Percentiles rank a stretch among this genome's conserved stretches.
Evolutionary conservation across 495 filamentous ascomycete genomes (phyloP).

Genomic region (Pyrenula aspistea): DNA sequence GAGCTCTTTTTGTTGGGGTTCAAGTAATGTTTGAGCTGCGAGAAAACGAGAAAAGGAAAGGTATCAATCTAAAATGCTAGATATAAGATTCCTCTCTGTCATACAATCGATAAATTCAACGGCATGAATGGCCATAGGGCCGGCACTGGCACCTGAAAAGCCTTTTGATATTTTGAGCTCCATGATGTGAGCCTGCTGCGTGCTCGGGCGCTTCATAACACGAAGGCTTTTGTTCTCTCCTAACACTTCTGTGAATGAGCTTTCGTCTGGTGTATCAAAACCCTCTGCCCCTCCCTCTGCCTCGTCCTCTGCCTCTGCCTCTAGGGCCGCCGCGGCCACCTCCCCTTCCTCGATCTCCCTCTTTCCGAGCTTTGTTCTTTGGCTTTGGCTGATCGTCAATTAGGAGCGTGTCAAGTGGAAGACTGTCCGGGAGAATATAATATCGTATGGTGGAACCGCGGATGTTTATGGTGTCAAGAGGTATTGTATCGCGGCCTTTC

Average conservation of each 20-base stretch:
- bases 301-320: conserved; percentile 42
- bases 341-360: conserved; percentile 59
- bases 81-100: neutral
- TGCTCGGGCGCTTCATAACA: too few relatives aligned
- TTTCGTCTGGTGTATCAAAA: conserved; percentile 25
- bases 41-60: conserved; percentile 67
- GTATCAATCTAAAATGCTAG: conserved; percentile 80
- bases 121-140: too few relatives aligned
- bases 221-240: too few relatives aligned
- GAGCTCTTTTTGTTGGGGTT: conserved; percentile 66
- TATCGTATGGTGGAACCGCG: conserved; percentile 88
- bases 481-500: conserved; percentile 71
- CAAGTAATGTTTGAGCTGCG: conserved; percentile 96
- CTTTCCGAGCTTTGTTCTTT: conserved; percentile 98
- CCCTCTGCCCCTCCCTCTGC: conserved; percentile 54
- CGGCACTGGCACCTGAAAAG: too few relatives aligned
- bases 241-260: neutral
- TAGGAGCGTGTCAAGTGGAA: conserved; percentile 86
- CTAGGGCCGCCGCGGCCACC: conserved; percentile 44
- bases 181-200: too few relatives aligned
- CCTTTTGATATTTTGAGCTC: too few relatives aligned
- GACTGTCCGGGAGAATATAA: conserved; percentile 85
- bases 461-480: conserved; percentile 92
- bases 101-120: neutral
- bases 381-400: conserved; percentile 96